Evolutionary conservation across 140 eudicot species (phyloP), one percentile per base, ranked within the genome.

Genomic region (Anethum foeniculum): DNA sequence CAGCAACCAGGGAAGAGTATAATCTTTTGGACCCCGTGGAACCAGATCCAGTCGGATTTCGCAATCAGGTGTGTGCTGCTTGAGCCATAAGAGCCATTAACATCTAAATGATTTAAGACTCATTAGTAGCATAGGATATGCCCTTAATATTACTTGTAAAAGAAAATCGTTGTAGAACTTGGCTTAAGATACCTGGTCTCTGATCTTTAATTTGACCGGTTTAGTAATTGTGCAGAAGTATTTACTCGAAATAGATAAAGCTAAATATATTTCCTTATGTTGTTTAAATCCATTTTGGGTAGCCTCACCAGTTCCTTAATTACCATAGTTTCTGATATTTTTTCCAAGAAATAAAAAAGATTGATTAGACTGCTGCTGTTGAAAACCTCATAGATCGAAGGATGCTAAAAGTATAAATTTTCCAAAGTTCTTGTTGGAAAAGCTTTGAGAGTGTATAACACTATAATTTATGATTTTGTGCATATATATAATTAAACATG

Each of bases 11-110:
- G 86, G 98, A 90, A 62, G 97, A 92, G 48, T 80, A 79, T 81
- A 81, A 19, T 81, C 82, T 71, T 48, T 36, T 85, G 48, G 99
- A 93, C n/a, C 69, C 89, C 49, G 84, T 83, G 48, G 99, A 90
- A 83, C 83, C 90, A 13, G 99, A 96, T 78, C 90, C 91, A 77
- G 90, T 88, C 83, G 93, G 88, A 49, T 91, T 93, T 80, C 86
- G 79, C 51, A 89, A 93, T 71, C 93, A 93, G 97, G 99, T 93
- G 85, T 62, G 12, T 64, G 38, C 72, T 62, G 15, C 38, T 62
- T 67, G 73, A 15, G 73, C 44, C 4, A 68, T 18, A 32, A 62
- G 12, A 25, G 30, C 30, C 56, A 13, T 44, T 43, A 74, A 23
- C 48, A n/a, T 25, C 18, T 4, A 44, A 44, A 2, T 44, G 78